Evolutionary conservation across 768 basidiomycete species (phyloP), one percentile per base, ranked within the genome.

Genomic region (Pulveroboletus sp.): DNA sequence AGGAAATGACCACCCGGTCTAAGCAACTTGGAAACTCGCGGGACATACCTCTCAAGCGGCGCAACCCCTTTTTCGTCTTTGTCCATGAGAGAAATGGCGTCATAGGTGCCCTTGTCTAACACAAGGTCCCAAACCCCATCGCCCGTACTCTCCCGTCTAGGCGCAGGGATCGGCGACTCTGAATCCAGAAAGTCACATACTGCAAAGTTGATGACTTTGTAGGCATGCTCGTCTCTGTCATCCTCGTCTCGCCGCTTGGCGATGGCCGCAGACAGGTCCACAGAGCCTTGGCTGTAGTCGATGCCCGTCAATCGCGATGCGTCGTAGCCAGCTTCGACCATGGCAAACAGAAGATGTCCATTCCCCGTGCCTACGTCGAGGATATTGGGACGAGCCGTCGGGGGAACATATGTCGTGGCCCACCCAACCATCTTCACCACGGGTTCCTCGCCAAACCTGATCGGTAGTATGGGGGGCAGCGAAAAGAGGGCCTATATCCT

Each of bases 31-130:
- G 71, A 68, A 18, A 86, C 76, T 11, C 81, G 78, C 39, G 55
- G 59, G 3, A 85, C 86, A 63, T 93, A 92, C 15, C 59, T 63
- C n/a, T 72, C 67, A 0, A 77, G 77, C 2, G 84, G 83, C 1
- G 76, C 71, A 37, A 57, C 63, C 18, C 83, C 86, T 33, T 64
- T 57, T 6, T 68, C 73, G 37, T 83, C 81, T 60, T 80, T 82
- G 47, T 75, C 73, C 43, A 78, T 83, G 35, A 93, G 68, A 0
- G 88, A 85, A 43, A 92, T 90, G 6, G 90, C 89, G 59, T 93
- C 90, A 60, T 82, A 89, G 0, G 90, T 93, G n/a, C 90, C 90
- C 64, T 93, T 93, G 68, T 93, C 90, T 49, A 92, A 61, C 14
- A 92, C 61, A 6, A 91, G 68, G 60, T 90, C 86, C 89, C 89